phyloP scores from a whole-genome alignment of 2,329 filamentous ascomycete species.

The Penicillium sp. region DNA sequence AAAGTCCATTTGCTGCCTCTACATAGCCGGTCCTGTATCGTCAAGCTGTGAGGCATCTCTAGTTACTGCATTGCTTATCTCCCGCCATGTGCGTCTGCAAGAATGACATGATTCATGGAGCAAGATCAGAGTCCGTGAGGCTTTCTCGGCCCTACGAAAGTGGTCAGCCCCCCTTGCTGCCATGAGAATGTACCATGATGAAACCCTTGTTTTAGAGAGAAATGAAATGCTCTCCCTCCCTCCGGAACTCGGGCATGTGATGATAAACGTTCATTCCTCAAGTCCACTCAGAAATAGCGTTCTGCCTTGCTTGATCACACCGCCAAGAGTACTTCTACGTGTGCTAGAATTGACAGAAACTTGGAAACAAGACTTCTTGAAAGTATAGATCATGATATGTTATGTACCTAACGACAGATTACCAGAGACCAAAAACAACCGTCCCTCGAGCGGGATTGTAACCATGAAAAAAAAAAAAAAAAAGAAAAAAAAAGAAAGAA shows the following conservation, averaged over 20 bases:
- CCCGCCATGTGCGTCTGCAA: background rate
- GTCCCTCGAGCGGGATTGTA: background rate
- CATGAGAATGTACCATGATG: conserved; percentile 1
- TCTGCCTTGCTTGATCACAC: background rate
- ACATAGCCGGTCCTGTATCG: no score
- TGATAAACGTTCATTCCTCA: background rate
- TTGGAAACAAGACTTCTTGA: background rate
- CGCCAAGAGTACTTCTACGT: background rate
- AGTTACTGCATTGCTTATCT: background rate
- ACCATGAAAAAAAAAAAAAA: background rate
- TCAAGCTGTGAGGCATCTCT: background rate
- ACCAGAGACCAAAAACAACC: background rate
- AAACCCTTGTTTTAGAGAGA: background rate
- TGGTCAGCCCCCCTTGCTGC: conserved; percentile 3
- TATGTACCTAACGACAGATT: background rate
- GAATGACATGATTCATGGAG: background rate
- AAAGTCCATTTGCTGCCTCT: no score
- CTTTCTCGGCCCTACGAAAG: background rate
- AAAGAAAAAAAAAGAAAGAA: background rate
- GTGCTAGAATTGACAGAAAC: background rate
- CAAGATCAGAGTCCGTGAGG: background rate
- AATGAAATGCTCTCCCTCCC: background rate
- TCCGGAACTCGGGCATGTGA: background rate
- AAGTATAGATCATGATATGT: background rate
- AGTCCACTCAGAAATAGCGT: background rate